These are phyloP conservation scores for Xylaria sp. DNA, from an alignment of 2,329 filamentous ascomycete genomes.

Conservation along the genomic window DNA sequence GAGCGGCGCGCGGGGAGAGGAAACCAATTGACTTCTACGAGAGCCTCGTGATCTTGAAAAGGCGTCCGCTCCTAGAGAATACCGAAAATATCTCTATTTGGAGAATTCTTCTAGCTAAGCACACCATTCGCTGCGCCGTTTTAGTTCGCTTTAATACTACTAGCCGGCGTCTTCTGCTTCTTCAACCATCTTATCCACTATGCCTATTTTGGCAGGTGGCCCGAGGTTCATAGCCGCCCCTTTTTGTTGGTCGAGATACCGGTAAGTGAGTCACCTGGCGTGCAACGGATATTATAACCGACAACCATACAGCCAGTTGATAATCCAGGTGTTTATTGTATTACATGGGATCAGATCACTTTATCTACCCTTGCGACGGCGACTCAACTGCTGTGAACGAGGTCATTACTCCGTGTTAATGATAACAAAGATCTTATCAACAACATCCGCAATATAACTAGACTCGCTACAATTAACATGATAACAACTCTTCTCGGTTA, in stretches of 20 bases:
- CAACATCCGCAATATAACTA: no score
- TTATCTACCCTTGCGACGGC: no score
- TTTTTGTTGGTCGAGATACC: neutral
- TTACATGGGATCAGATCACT: no score
- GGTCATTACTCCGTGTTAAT: no score
- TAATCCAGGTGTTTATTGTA: no score
- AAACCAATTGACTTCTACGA: neutral
- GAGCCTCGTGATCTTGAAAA: neutral
- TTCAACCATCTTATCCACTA: slow-evolving; percentile 4
- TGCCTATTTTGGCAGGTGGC: slow-evolving; percentile 32
- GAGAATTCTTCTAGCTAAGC: neutral
- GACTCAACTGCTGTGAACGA: no score
- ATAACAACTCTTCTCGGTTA: no score
- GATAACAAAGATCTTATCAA: no score
- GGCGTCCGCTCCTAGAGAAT: neutral
- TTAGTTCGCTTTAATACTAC: neutral
- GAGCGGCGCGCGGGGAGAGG: neutral
- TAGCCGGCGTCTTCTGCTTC: neutral
- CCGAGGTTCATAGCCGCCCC: neutral
- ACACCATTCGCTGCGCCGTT: neutral
- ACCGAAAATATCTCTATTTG: neutral
- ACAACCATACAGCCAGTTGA: no score
- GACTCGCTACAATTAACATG: no score
- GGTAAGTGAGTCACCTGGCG: no score
- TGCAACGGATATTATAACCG: no score